phyloP scores from a whole-genome alignment of 2,329 filamentous ascomycete genomes.

The Mycosphaerella sp. region DNA sequence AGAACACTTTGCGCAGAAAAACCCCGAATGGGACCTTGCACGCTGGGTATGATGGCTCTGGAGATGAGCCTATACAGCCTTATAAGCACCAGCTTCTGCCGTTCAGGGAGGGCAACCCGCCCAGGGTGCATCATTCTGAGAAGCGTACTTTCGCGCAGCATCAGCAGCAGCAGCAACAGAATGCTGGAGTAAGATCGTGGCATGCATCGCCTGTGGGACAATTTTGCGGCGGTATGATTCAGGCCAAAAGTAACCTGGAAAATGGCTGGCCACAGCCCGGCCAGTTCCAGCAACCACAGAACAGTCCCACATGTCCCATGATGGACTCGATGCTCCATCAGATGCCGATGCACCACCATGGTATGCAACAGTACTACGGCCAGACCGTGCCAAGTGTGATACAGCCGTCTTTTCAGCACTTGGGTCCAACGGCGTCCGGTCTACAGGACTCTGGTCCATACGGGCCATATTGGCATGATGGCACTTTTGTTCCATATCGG shows the following conservation, averaged over 20 bases:
- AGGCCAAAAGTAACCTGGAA: too few species aligned
- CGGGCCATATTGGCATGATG: slow-evolving; percentile 59
- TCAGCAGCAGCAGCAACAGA: slow-evolving; percentile 27
- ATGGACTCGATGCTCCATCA: slow-evolving; percentile 59
- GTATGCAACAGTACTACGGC: slow-evolving; percentile 32
- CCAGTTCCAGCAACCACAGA: slow-evolving; percentile 21
- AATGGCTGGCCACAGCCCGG: slow-evolving; percentile 2
- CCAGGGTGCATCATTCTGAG: slow-evolving; percentile 30
- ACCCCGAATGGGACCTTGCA: slow-evolving; percentile 91
- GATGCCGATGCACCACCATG: slow-evolving; percentile 39
- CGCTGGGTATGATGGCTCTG: slow-evolving; percentile 80
- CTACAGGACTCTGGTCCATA: slow-evolving; percentile 50
- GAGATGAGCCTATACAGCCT: slow-evolving; percentile 25
- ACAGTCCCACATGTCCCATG: slow-evolving; percentile 35
- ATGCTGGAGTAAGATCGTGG: slow-evolving; percentile 15
- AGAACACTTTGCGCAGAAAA: slow-evolving; percentile 81
- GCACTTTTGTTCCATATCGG: slow-evolving; percentile 54
- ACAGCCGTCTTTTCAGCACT: slow-evolving; percentile 53
- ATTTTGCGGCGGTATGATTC: too few species aligned
- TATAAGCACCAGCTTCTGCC: slow-evolving; percentile 80
- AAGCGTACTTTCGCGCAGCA: slow-evolving; percentile 31
- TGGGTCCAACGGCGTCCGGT: slow-evolving; percentile 54
- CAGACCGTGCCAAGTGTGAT: slow-evolving; percentile 53
- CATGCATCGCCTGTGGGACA: slow-evolving; percentile 1
- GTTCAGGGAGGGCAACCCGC: slow-evolving; percentile 37